Evolutionary conservation across 2,329 filamentous ascomycete genomes (phyloP), one percentile per base, ranked within the genome.

Genomic region (Botrytis porri): DNA sequence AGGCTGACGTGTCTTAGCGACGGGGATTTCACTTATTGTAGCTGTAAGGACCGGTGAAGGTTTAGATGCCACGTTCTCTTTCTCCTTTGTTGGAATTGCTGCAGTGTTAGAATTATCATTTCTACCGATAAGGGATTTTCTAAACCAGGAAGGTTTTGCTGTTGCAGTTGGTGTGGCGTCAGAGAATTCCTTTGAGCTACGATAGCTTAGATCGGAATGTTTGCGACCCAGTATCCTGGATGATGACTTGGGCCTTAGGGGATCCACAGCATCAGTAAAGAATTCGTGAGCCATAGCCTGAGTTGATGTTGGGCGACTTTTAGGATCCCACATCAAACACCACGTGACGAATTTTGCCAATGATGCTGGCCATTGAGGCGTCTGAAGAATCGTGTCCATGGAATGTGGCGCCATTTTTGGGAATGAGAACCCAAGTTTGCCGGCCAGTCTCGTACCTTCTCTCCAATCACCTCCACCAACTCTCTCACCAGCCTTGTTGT

Each of bases 271-370:
- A 83, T 98, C 96, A 48, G 87, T 83, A 79, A 99, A 99, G 83
- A 97, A 99, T 77, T 98, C 95, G 82, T 99, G 96, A 57, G 93
- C 92, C 77, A 99, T 84, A n/a, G 96, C 95, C 82, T 99, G 95
- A 0, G 92, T 90, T 2, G 95, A 98, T 6, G 95, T 98, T 62
- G 96, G 96, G 74, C 96, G 89, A 80, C 86, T 90, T 84, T 95
- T 97, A 18, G 96, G 96, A 82, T 99, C 96, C 96, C 96, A 99
- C 93, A 98, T 96, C 77, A 99, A 84, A 83, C 96, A 99, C 94
- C 94, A 98, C 25, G 96, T 99, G 74, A 99, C 96, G 80, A 99
- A 98, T 74, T 97, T 90, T 79, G 92, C 92, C 72, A 99, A 87
- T 32, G 94, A 92, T 1, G 91, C 84, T 9, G 96, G 96, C 96